These are phyloP conservation scores for Phyllosticta citriasiana DNA, from an alignment of 2,329 filamentous ascomycete species.

Conservation along the genomic window DNA sequence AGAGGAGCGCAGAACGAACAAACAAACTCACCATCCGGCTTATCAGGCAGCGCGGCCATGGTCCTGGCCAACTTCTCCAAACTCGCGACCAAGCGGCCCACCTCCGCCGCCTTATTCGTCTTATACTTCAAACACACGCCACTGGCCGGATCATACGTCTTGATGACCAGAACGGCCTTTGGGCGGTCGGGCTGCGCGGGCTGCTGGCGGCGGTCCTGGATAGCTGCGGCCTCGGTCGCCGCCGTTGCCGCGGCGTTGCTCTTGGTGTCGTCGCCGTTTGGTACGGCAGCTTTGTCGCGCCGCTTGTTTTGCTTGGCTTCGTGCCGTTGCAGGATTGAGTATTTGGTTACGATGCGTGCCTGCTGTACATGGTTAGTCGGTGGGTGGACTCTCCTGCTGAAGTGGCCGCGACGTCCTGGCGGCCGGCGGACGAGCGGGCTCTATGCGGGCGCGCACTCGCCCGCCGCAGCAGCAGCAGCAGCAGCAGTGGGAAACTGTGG, in stretches of 20 bases:
- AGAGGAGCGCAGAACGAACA: neutral
- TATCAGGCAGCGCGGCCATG: slow-evolving; percentile 42
- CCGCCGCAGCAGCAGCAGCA: neutral
- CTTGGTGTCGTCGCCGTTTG: neutral
- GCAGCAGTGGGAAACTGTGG: neutral
- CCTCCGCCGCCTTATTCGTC: slow-evolving; percentile 84
- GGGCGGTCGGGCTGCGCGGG: slow-evolving; percentile 25
- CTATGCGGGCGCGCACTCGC: neutral
- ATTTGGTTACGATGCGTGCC: slow-evolving; percentile 89
- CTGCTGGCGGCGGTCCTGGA: slow-evolving; percentile 18
- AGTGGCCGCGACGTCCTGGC: neutral
- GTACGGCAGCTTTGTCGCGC: slow-evolving; percentile 14
- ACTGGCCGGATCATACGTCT: slow-evolving; percentile 76
- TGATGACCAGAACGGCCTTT: slow-evolving; percentile 66
- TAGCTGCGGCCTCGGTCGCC: slow-evolving; percentile 17
- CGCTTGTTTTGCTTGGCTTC: slow-evolving; percentile 22
- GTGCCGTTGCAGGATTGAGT: slow-evolving; percentile 53
- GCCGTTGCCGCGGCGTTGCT: slow-evolving; percentile 2
- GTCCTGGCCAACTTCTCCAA: slow-evolving; percentile 64
- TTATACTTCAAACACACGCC: slow-evolving; percentile 83
- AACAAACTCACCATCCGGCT: slow-evolving; percentile 24
- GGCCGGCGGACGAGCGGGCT: neutral
- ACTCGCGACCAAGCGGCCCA: slow-evolving; percentile 67
- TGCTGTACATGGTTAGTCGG: slow-evolving; percentile 27
- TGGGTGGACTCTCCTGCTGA: neutral